phyloP scores from a whole-genome alignment of 2,329 filamentous ascomycete genomes.

The Stromatinia cepivora region DNA sequence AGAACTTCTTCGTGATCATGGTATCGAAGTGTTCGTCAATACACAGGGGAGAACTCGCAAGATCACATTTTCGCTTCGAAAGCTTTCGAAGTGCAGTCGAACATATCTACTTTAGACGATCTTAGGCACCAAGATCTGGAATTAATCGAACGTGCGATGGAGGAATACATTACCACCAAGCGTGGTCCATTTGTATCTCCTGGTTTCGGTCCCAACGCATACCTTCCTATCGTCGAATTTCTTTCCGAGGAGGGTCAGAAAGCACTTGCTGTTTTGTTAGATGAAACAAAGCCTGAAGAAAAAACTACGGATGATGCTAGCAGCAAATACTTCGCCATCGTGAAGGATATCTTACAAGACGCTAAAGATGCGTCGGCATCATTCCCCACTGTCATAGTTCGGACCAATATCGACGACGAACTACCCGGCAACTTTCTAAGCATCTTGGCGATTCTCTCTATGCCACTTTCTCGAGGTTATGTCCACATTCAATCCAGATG shows the following conservation, averaged over 20 bases:
- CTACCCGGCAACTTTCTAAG: conserved; percentile 52
- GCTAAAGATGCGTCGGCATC: too few species aligned
- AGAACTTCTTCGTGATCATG: conserved; percentile 27
- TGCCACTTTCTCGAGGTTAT: conserved; percentile 35
- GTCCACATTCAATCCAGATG: conserved; percentile 35
- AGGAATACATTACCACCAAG: not conserved
- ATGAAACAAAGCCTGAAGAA: not conserved
- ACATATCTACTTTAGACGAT: not conserved
- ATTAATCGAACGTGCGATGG: not conserved
- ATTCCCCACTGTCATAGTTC: not conserved
- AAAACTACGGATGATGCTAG: not conserved
- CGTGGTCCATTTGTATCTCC: not conserved
- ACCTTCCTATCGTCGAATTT: not conserved
- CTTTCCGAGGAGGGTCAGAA: not conserved
- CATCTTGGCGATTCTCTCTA: conserved; percentile 51
- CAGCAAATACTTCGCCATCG: not conserved
- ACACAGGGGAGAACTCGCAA: conserved; percentile 22
- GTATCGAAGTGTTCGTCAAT: conserved; percentile 29
- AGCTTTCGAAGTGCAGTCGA: not conserved
- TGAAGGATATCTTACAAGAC: too few species aligned
- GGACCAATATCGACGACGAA: not conserved
- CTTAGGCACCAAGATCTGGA: not conserved
- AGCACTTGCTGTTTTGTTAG: not conserved
- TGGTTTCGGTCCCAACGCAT: not conserved
- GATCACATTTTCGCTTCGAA: not conserved